Evolutionary conservation across 495 filamentous ascomycete species (phyloP).

Genomic region (Podospora comata): DNA sequence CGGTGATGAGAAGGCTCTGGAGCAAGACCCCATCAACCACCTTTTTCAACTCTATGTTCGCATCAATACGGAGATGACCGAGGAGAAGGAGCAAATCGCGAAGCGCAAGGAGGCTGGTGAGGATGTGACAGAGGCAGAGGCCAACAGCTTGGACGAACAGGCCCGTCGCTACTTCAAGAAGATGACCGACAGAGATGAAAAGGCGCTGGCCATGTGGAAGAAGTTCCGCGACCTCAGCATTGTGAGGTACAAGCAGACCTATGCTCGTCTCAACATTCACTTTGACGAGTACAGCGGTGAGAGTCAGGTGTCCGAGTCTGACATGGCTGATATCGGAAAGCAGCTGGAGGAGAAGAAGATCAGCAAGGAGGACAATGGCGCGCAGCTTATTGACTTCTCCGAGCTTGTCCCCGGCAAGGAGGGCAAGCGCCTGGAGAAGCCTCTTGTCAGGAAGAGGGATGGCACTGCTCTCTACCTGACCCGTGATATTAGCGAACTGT

Average conservation of each 20-base stretch:
- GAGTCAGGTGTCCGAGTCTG: constrained; percentile 80
- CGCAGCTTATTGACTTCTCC: constrained; percentile 81
- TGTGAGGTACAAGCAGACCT: constrained; percentile 64
- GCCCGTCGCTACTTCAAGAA: constrained; percentile 80
- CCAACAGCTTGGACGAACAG: constrained; percentile 58
- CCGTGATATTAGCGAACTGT: constrained; percentile 62
- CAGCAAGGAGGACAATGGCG: constrained; percentile 80
- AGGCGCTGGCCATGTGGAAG: constrained; percentile 76
- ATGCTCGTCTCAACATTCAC: constrained; percentile 65
- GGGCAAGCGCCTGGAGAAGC: constrained; percentile 54
- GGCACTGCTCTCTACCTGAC: constrained; percentile 64
- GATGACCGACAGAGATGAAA: constrained; percentile 78
- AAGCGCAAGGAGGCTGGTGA: constrained; percentile 49
- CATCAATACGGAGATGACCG: constrained; percentile 56
- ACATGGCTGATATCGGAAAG: constrained; percentile 66
- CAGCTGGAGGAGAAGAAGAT: constrained; percentile 69
- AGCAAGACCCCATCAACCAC: constrained; percentile 60
- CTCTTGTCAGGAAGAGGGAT: constrained; percentile 58
- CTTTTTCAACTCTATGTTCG: constrained; percentile 63
- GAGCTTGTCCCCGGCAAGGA: constrained; percentile 63
- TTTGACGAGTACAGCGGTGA: constrained; percentile 95
- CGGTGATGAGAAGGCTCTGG: constrained; percentile 55
- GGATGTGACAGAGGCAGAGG: constrained; percentile 46
- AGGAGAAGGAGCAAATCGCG: constrained; percentile 53
- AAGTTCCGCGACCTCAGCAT: constrained; percentile 90